Evolutionary conservation across 2,329 filamentous ascomycete species (phyloP).

Genomic region (Scytalidium lignicola): DNA sequence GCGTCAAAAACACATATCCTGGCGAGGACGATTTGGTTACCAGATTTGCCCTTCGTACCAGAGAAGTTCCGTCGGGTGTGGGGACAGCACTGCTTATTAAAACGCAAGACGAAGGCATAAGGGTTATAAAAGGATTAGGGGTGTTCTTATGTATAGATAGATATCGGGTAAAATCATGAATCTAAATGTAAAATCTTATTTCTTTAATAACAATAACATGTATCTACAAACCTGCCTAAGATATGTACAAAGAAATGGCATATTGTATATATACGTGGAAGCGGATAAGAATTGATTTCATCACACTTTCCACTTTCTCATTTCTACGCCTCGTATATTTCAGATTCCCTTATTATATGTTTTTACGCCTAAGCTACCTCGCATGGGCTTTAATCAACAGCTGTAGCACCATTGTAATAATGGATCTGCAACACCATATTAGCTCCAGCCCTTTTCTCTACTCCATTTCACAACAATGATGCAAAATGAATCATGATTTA

Average conservation of each 20-base stretch:
- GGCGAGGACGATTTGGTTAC: conserved; percentile 77
- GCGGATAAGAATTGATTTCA: no score
- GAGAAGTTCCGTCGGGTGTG: conserved; percentile 67
- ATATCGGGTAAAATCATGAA: no score
- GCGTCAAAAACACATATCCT: conserved; percentile 66
- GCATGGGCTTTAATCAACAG: conserved; percentile 11
- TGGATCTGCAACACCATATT: conserved; percentile 31
- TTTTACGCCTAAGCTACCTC: not conserved
- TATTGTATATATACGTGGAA: no score
- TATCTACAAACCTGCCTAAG: no score
- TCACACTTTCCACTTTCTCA: no score
- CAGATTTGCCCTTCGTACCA: conserved; percentile 65
- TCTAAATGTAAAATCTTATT: no score
- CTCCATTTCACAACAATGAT: not conserved
- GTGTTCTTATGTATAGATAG: no score
- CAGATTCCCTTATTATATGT: no score
- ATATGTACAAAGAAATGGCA: no score
- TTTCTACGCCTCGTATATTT: no score
- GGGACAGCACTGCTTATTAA: conserved; percentile 83
- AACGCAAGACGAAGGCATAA: conserved; percentile 38
- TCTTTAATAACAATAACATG: no score
- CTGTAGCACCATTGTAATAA: conserved; percentile 36
- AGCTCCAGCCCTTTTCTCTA: not conserved
- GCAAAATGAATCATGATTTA: no score
- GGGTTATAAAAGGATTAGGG: not conserved